phyloP scores from a whole-genome alignment of 1,139 yeast genomes.

The Pichia sp. region DNA sequence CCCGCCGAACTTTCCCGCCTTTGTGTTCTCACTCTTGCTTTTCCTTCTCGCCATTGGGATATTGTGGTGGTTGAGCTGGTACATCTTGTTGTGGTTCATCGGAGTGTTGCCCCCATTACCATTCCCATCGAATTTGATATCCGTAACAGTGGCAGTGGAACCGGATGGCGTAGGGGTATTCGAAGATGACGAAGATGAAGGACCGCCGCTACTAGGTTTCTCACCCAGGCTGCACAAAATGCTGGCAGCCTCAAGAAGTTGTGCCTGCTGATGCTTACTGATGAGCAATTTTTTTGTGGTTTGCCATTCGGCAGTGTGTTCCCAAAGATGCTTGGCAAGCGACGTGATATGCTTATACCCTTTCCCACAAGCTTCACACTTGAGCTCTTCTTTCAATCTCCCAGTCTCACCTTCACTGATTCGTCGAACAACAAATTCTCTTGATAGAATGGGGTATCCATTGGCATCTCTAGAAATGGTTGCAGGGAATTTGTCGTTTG shows the following conservation, averaged over 20 bases:
- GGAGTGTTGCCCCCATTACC: too few relatives aligned
- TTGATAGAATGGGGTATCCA: constrained; percentile 41
- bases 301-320: constrained; percentile 91
- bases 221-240: constrained; percentile 81
- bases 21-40: constrained; percentile 15
- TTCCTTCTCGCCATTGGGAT: constrained; percentile 13
- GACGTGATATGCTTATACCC: constrained; percentile 85
- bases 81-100: background rate
- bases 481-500: constrained; percentile 8
- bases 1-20: constrained; percentile 19
- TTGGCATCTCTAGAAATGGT: constrained; percentile 16
- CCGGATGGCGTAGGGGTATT: background rate
- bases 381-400: constrained; percentile 72
- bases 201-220: constrained; percentile 12
- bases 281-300: constrained; percentile 74
- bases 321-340: constrained; percentile 74
- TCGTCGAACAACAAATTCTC: constrained; percentile 77
- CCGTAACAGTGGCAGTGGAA: background rate
- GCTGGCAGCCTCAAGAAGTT: constrained; percentile 81
- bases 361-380: constrained; percentile 87
- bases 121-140: too few relatives aligned
- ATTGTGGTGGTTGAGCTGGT: constrained; percentile 9
- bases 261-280: constrained; percentile 90
- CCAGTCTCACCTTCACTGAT: constrained; percentile 87
- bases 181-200: constrained; percentile 2